Conservation (phyloP, 2,329 filamentous ascomycete species). For the Colletotrichum trifolii region DNA sequence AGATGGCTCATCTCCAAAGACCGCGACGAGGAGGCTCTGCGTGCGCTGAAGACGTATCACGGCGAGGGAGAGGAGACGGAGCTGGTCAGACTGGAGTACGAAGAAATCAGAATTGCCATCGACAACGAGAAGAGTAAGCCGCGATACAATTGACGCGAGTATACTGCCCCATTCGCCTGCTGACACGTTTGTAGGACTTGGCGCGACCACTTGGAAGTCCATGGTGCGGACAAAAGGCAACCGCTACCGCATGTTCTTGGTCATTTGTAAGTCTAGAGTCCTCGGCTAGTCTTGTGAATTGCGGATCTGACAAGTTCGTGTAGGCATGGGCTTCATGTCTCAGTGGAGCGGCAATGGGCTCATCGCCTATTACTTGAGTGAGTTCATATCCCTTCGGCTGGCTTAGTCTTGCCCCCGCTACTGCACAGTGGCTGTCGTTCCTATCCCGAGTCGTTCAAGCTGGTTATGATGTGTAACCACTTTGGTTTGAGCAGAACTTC, state of each 20-base stretch:
- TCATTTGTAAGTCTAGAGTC: conserved; percentile 36
- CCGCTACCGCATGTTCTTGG: conserved; percentile 50
- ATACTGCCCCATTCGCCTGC: too few species aligned
- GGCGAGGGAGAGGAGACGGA: conserved; percentile 64
- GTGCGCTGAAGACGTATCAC: conserved; percentile 66
- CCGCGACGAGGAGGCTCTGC: conserved; percentile 61
- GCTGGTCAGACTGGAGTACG: conserved; percentile 63
- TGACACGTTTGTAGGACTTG: conserved; percentile 32
- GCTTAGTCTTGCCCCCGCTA: too few species aligned
- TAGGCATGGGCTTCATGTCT: conserved; percentile 55
- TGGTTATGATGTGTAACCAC: too few species aligned
- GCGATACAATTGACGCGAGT: neutral
- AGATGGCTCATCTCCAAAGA: conserved; percentile 70
- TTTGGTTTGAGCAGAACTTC: too few species aligned
- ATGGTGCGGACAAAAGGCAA: conserved; percentile 46
- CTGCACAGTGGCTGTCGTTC: too few species aligned
- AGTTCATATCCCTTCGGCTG: too few species aligned
- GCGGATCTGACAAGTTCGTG: neutral
- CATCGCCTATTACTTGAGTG: conserved; percentile 41
- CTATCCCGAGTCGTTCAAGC: too few species aligned
- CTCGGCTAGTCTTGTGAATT: neutral
- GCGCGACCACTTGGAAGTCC: conserved; percentile 43
- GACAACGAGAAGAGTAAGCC: conserved; percentile 53
- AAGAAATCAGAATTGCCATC: conserved; percentile 53
- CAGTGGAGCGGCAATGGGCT: conserved; percentile 51